Evolutionary conservation across 176 grass and related monocot species (phyloP), one percentile per base, ranked within the genome.

Genomic region (Areca catechu): DNA sequence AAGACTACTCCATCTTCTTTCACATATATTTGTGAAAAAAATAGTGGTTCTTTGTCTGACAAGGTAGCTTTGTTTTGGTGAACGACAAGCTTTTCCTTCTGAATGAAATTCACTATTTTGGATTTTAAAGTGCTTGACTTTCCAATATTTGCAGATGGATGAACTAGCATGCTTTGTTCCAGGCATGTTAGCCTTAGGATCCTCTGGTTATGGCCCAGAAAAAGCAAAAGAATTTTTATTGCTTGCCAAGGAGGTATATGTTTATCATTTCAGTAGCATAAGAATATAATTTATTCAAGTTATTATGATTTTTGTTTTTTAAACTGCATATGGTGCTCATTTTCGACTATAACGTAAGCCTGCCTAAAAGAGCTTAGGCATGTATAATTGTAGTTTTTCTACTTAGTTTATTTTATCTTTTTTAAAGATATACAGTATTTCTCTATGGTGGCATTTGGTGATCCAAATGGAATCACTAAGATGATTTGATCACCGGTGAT

Each of bases 161-260:
- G 94, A 99, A 67, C 77, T 99, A 76, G 94, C 94, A 60, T 99
- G 94, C 70, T 99, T 99, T 85, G 88, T 54, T 71, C 94, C 94
- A 71, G 94, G 94, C 62, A 99, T 99, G 94, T 79, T 99, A 58
- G 88, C 94, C 56, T 69, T 99, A 71, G 94, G 94, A 56, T 83
- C 94, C 30, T 80, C 88, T 71, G 94, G 84, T 65, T 99, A 99
- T 83, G 94, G 63, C 3, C 59, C 88, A 29, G 88, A 89, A 80
- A 99, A 93, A 63, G 85, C 84, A 16, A 72, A 81, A 73, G 6
- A 93, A 70, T 83, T 93, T 69, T 79, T 99, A 70, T 85, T 86
- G 69, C 84, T 99, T 60, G 84, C 94, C 61, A 79, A 99, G 82
- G 94, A 99, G 94, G 94, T 86, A 71, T 55, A 60, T 74, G 54